Evolutionary conservation across 1,139 yeast species (phyloP), one percentile per base, ranked within the genome.

Genomic region (Yamadazyma oceani): DNA sequence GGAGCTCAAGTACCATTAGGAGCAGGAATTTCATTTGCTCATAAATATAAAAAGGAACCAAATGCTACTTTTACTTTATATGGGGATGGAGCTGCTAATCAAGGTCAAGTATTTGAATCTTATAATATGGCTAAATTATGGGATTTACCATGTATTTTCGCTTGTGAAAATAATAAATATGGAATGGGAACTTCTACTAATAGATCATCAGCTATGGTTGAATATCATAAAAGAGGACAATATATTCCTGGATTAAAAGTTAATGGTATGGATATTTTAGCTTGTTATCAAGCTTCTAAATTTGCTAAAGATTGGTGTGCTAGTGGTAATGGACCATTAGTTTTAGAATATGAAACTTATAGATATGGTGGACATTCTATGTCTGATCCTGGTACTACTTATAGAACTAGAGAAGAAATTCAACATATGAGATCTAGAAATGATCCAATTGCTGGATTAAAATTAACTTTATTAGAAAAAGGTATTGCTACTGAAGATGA

Each of bases 331-430:
- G 98, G 98, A 45, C 98, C 98, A 49, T 72, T 92, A 55, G 96
- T 92, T 41, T 64, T 92, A 56, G 98, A 92, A 75, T 92, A 85
- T 69, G 97, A 90, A 75, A 92, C 98, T 54, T 92, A 92, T 75
- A 85, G 98, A 78, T 92, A 92, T 67, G 97, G 98, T 75, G 98
- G 98, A 64, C 98, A 92, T 80, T 92, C 98, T 55, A 92, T 92
- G 97, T 90, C 97, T 53, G 97, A 92, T 70, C 97, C 97, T 58
- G 97, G 97, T 78, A 92, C 97, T 66, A 90, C 97, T 51, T 92
- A 92, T 82, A 84, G 97, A 80, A 92, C 98, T 62, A 89, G 98
- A 76, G 98, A 92, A 74, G 98, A 92, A 76, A 95, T 92, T 54
- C 97, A 90, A 73, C 94, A 92, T 77, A 90, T 92, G 97, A 85